Evolutionary conservation across 345 rosid genomes (phyloP).

Genomic region (Capsella bursapastoris): DNA sequence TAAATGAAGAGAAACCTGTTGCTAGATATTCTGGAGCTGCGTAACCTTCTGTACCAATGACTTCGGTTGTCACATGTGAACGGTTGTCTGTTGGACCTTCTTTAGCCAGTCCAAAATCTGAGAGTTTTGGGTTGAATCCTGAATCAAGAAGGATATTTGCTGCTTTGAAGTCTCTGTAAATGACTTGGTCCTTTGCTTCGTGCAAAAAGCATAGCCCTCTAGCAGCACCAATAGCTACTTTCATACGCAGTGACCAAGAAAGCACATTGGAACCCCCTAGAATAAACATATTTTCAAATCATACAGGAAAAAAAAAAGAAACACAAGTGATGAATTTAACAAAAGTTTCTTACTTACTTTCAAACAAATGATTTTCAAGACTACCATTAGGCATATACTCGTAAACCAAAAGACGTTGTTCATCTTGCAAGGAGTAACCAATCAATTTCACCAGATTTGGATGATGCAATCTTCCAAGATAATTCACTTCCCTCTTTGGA

Average conservation of each 20-base stretch:
- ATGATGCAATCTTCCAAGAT: constrained; percentile 79
- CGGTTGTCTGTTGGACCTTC: constrained; percentile 91
- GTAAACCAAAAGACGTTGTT: constrained; percentile 78
- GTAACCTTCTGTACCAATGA: constrained; percentile 86
- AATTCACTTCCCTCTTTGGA: constrained; percentile 68
- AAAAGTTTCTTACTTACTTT: constrained; percentile 51
- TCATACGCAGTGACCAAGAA: constrained; percentile 70
- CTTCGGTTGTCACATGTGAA: constrained; percentile 89
- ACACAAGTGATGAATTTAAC: background rate
- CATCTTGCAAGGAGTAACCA: constrained; percentile 71
- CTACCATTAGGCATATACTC: constrained; percentile 84
- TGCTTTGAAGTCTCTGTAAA: constrained; percentile 85
- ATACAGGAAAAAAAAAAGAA: background rate
- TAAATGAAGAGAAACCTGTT: constrained; percentile 55
- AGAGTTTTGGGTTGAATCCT: constrained; percentile 77
- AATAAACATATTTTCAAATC: background rate
- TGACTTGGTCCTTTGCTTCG: constrained; percentile 66
- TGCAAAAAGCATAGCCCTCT: constrained; percentile 78
- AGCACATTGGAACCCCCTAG: constrained; percentile 46
- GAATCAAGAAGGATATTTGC: constrained; percentile 78
- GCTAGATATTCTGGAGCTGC: constrained; percentile 96
- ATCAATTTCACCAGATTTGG: constrained; percentile 77
- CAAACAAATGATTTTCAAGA: constrained; percentile 73
- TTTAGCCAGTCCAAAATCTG: constrained; percentile 96
- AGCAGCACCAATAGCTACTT: constrained; percentile 76